Base-by-base conservation (phyloP, 805 yeast genomes). In the Vanderwaltozyma polyspora region DNA sequence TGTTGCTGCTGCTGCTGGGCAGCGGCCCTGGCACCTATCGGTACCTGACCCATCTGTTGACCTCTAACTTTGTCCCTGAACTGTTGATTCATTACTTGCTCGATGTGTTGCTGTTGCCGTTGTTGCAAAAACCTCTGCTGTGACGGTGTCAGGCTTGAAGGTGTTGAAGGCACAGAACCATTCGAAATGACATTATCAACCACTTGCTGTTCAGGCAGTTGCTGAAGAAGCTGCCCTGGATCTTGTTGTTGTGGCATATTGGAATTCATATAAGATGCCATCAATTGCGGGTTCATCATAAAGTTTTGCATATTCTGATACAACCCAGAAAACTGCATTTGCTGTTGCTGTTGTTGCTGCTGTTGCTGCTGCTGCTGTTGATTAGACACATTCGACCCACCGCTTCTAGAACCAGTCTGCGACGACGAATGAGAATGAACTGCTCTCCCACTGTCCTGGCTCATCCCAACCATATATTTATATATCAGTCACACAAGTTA, bases 211-310 rank as follows among this genome's bases (percentile, higher is more conserved):
- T 7, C 23, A 8, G 7, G 23, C 10, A 8, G 23, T 7, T 8
- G 10, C 14, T 25, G 17, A 13, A 4, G 28, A 25, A 18, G 6
- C 17, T 13, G 28, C 14, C 15, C 23, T 16, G 25, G 34, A 19
- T 25, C 22, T 4, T n/a, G 23, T 8, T 14, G 26, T 11, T 16
- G 29, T 5, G 5, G 22, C 3, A 14, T 12, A 19, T 22, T 22
- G 3, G 26, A 17, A 10, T 27, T 32, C 18, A 13, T 21, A 4
- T 25, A 21, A 4, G 12, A 15, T 13, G 27, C 21, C 3, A 28
- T 25, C 9, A 28, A 25, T 15, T 33, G 36, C 7, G 30, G 32
- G 11, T 33, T 33, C 36, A 33, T 33, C 36, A 28, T 28, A 23
- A 29, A 19, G 12, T 33, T 24, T 11, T 33, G 36, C 29, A 33